Conservation (phyloP, 352 stramenopile genomes). For the Phytophthora pini region DNA sequence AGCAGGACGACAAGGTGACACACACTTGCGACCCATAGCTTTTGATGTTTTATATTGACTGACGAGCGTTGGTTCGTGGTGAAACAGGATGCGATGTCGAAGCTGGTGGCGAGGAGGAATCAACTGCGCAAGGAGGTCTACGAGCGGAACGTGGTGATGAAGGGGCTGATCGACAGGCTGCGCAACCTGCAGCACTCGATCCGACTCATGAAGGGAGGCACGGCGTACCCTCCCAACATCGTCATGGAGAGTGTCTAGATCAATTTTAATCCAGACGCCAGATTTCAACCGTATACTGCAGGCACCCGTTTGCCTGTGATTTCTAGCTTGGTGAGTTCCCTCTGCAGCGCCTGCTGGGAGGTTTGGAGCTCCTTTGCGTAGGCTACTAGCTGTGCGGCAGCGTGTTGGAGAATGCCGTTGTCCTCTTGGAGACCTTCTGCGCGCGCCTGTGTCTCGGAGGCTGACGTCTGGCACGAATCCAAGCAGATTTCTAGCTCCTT, state of each 20-base stretch:
- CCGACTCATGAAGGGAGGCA: slow-evolving; percentile 72
- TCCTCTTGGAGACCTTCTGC: slow-evolving; percentile 53
- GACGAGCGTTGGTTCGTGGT: slow-evolving; percentile 6
- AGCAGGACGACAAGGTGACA: slow-evolving; percentile 33
- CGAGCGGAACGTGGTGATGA: slow-evolving; percentile 88
- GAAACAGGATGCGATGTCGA: slow-evolving; percentile 52
- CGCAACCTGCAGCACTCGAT: slow-evolving; percentile 82
- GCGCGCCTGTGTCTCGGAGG: slow-evolving; percentile 40
- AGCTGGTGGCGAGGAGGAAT: slow-evolving; percentile 69
- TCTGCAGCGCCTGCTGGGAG: slow-evolving; percentile 55
- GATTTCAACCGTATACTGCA: slow-evolving; percentile 51
- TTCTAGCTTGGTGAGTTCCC: slow-evolving; percentile 61
- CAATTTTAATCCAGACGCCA: slow-evolving; percentile 10
- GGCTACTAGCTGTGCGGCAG: slow-evolving; percentile 55
- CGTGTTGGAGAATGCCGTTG: slow-evolving; percentile 55
- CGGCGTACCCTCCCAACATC: slow-evolving; percentile 58
- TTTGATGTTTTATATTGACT: neutral
- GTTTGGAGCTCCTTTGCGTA: slow-evolving; percentile 56
- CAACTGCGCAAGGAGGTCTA: slow-evolving; percentile 85
- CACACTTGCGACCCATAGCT: neutral
- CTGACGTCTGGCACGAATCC: slow-evolving; percentile 41
- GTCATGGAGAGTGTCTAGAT: slow-evolving; percentile 83
- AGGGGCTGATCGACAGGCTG: slow-evolving; percentile 82
- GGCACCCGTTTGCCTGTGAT: slow-evolving; percentile 43
- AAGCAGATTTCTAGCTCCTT: slow-evolving; percentile 63